Conservation (phyloP, 345 rosid genomes). For the Limnanthes douglasii region DNA sequence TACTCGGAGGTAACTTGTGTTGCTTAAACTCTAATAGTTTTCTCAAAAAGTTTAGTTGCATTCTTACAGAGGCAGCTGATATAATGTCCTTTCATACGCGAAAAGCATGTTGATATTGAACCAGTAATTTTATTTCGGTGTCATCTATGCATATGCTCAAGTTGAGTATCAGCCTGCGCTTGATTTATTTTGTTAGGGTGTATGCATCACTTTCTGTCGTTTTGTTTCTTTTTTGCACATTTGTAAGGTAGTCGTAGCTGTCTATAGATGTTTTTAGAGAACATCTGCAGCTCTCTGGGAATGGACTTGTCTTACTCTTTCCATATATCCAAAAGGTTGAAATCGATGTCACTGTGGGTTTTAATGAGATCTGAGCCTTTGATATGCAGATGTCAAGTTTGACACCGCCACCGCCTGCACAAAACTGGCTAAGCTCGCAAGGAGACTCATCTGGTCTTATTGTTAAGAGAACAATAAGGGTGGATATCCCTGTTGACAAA, state of each 20-base stretch:
- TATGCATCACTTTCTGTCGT: not conserved
- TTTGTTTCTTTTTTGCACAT: not conserved
- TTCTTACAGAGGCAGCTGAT: not conserved
- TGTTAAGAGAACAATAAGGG: constrained; percentile 73
- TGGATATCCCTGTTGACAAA: constrained; percentile 86
- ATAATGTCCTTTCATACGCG: not conserved
- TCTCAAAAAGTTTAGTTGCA: not conserved
- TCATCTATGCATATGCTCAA: not conserved
- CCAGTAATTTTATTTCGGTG: not conserved
- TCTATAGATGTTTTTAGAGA: not conserved
- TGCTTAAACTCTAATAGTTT: too few relatives aligned
- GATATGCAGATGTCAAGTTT: constrained; percentile 49
- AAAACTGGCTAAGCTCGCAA: constrained; percentile 68
- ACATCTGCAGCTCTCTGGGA: not conserved
- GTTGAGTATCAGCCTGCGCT: not conserved
- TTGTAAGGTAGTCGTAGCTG: not conserved
- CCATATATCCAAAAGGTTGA: too few relatives aligned
- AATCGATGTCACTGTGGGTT: constrained; percentile 2
- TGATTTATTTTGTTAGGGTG: not conserved
- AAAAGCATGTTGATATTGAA: too few relatives aligned
- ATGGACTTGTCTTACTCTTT: not conserved
- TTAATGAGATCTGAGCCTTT: constrained; percentile 16
- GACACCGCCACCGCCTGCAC: constrained; percentile 45
- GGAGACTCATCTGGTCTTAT: constrained; percentile 75
- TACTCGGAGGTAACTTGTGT: not conserved